These are phyloP conservation scores for Coemansia sp. DNA, from an alignment of 371 early-diverging fungal genomes.

Conservation along the genomic window DNA sequence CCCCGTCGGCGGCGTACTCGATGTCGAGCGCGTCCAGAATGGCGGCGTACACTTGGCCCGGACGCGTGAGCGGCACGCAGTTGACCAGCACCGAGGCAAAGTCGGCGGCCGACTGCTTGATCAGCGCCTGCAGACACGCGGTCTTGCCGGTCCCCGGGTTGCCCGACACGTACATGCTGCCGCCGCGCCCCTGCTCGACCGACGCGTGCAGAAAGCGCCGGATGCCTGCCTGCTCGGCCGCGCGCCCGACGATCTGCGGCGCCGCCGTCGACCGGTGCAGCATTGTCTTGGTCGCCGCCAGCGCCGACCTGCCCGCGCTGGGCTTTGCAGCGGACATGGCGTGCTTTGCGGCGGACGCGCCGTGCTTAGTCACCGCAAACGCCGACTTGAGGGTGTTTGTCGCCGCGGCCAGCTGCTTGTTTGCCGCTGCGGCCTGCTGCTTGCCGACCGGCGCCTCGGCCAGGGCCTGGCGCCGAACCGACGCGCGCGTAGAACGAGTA, in stretches of 20 bases:
- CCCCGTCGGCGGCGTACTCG: slow-evolving; percentile 8
- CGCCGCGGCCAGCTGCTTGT: not conserved
- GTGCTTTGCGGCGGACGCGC: slow-evolving; percentile 7
- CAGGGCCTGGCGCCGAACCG: slow-evolving; percentile 21
- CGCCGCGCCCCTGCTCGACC: slow-evolving; percentile 51
- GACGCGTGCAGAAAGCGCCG: slow-evolving; percentile 57
- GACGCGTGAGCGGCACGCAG: slow-evolving; percentile 81
- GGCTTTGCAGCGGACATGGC: not conserved
- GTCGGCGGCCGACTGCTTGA: slow-evolving; percentile 47
- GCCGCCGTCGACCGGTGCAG: slow-evolving; percentile 47
- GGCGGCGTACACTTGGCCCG: slow-evolving; percentile 65
- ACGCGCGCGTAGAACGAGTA: slow-evolving; percentile 22
- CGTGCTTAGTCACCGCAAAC: slow-evolving; percentile 34
- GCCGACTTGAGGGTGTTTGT: slow-evolving; percentile 23
- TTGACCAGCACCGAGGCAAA: slow-evolving; percentile 63
- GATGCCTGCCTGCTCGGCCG: slow-evolving; percentile 62
- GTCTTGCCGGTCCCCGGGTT: slow-evolving; percentile 96
- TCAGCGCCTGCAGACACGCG: slow-evolving; percentile 63
- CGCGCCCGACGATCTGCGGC: slow-evolving; percentile 69
- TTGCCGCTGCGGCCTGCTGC: slow-evolving; percentile 9
- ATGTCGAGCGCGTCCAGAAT: slow-evolving; percentile 56
- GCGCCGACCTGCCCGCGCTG: slow-evolving; percentile 11
- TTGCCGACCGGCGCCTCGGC: slow-evolving; percentile 25
- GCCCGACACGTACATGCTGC: slow-evolving; percentile 87
- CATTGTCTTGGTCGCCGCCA: slow-evolving; percentile 27